Evolutionary conservation across 495 filamentous ascomycete species (phyloP), one percentile per base, ranked within the genome.

Genomic region (Penicillium verhagenii): DNA sequence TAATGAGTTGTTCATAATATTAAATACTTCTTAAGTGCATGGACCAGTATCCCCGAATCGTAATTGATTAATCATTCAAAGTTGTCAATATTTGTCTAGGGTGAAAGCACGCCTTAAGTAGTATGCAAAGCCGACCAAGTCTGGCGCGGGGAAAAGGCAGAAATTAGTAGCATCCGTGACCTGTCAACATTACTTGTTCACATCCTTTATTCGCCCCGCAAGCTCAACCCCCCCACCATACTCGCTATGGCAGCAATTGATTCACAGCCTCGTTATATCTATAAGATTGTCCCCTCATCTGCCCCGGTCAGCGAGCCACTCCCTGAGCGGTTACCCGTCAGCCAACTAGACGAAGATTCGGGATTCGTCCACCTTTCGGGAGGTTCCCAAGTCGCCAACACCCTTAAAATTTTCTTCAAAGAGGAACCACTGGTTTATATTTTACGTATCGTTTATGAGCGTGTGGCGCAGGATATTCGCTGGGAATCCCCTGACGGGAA

Each of bases 341-440:
- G 75, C 54, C 68, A 76, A 16, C 40, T 78, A 24, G 75, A 78
- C 39, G 47, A 70, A 45, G 52, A 54, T 20, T 72, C 68, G 11
- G 72, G 69, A 37, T 78, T 74, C 40, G 64, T 78, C 43, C 75
- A 78, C 49, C 70, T 78, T 2, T 77, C 73, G 6, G 70, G 61
- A 24, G 66, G 72, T 21, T 59, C 66, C 13, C 75, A 78, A 43
- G 67, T 78, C 4, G 66, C 71, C 31, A 72, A 71, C 31, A 78
- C 75, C 0, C 46, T 78, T 39, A 75, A 96, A 71, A 61, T 87
- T 71, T 57, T 93, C 84, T 53, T 91, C 87, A 58, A 91, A 62
- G 55, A 91, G 81, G 56, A 97, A 73, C 64, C 84, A 69, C 63
- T 91, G 79, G 45, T 92, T 81, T 64, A 96, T 79, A 69, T 93